Evolutionary conservation across 1,139 yeast species (phyloP).

Genomic region (Suhomyces taliae): DNA sequence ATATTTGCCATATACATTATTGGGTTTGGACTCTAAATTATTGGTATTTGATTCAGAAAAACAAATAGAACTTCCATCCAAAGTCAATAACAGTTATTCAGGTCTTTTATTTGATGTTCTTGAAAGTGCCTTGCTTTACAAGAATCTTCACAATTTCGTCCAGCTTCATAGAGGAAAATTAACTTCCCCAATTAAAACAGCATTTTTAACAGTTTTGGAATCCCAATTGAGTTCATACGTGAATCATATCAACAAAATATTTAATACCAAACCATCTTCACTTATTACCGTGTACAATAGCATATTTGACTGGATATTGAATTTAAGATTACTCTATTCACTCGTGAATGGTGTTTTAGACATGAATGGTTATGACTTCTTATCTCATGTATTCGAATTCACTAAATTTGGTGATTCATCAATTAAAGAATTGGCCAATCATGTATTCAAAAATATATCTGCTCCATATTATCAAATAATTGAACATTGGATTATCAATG

Average conservation of each 20-base stretch:
- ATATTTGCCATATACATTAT: constrained; percentile 63
- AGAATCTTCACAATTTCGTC: constrained; percentile 37
- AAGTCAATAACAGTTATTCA: constrained; percentile 57
- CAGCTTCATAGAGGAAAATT: constrained; percentile 27
- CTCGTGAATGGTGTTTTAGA: constrained; percentile 36
- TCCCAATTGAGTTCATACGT: constrained; percentile 56
- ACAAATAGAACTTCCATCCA: constrained; percentile 48
- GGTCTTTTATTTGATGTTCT: constrained; percentile 57
- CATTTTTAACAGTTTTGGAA: constrained; percentile 60
- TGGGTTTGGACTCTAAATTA: constrained; percentile 70
- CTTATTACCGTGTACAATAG: constrained; percentile 45
- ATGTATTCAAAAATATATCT: constrained; percentile 50
- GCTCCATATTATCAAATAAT: constrained; percentile 65
- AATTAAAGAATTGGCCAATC: constrained; percentile 42
- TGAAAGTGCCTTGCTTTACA: constrained; percentile 74
- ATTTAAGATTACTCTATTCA: constrained; percentile 56
- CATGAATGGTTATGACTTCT: constrained; percentile 53
- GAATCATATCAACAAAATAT: constrained; percentile 54
- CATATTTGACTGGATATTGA: constrained; percentile 51
- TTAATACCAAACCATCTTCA: constrained; percentile 31
- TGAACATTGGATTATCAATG: constrained; percentile 68
- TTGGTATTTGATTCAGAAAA: constrained; percentile 45
- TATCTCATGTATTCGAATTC: constrained; percentile 52
- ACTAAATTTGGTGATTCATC: constrained; percentile 64
- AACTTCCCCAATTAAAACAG: constrained; percentile 60